Conservation (phyloP, 2,329 filamentous ascomycete species). For the Cryphonectria carpinicola region DNA sequence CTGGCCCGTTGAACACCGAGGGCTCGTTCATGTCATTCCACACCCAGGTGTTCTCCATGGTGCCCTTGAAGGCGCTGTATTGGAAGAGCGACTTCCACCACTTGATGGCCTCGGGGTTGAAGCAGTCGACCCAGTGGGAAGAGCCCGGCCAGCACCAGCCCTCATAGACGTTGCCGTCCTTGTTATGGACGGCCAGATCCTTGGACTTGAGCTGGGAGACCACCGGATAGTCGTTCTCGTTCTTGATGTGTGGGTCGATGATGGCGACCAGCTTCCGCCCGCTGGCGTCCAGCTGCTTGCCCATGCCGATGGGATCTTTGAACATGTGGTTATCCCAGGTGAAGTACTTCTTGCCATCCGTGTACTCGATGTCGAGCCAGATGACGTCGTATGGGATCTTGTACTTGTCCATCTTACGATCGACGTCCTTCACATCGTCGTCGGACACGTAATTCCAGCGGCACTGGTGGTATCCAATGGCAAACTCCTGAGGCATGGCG, state of each 20-base stretch:
- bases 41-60: constrained; percentile 83
- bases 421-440: constrained; percentile 95
- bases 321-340: constrained; percentile 94
- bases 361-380: constrained; percentile 98
- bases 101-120: constrained; percentile 86
- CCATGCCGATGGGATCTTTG: constrained; percentile 82
- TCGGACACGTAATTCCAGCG: constrained; percentile 99
- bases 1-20: constrained; percentile 96
- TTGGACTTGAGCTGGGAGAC: constrained; percentile 83
- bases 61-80: constrained; percentile 86
- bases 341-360: constrained; percentile 96
- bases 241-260: constrained; percentile 98
- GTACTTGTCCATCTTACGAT: constrained; percentile 93
- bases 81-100: constrained; percentile 94
- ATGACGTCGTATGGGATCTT: constrained; percentile 98
- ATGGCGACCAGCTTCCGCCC: constrained; percentile 91
- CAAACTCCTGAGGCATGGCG: constrained; percentile 87
- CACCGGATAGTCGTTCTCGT: constrained; percentile 75
- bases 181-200: constrained; percentile 83
- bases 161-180: constrained; percentile 86
- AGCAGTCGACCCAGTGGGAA: constrained; percentile 94
- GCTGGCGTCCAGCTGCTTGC: constrained; percentile 80
- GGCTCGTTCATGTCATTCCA: constrained; percentile 99
- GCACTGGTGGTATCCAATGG: constrained; percentile 94
- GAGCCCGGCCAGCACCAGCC: constrained; percentile 99